Evolutionary conservation across 371 early-diverging fungal genomes (phyloP), one percentile per base, ranked within the genome.

Genomic region (Actinomortierella wolfii): DNA sequence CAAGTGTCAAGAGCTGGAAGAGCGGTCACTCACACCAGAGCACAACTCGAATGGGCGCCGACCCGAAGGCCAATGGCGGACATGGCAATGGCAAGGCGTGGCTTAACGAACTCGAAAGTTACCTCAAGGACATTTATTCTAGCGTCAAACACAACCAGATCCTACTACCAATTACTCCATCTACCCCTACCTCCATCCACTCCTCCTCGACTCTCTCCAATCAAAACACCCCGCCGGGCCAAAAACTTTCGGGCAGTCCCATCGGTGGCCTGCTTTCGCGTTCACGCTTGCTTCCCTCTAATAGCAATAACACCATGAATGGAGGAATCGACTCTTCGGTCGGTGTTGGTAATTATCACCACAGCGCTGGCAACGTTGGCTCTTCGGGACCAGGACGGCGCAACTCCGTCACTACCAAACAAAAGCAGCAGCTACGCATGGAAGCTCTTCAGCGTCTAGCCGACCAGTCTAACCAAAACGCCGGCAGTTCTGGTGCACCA

Each of bases 101-200:
- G 74, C 56, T 61, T 43, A 56, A 60, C 28, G 78, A 76, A 62
- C 62, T 71, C 29, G 68, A 77, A 55, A 43, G 44, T 13, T 45
- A 68, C 24, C 62, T 71, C 23, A 76, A 70, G 85, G 93, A 93
- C 7, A 81, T 94, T 45, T 94, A 95, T 64, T 51, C 78, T 0
- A 84, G 90, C 4, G 90, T 94, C 42, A 90, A 91, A 65, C 78
- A 82, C 57, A 77, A 86, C 57, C 93, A 90, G 51, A 92, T 94
- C 51, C 68, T 89, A 3, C 89, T 92, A 56, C 92, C 89, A 1
- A 26, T 76, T 18, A 48, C 77, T 2, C 18, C 47, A 14, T 14
- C 49, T 9, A 46, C 40, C 6, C 13, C 23, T 13, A 20, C 26
- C 15, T 21, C 8, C 49, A 46, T 20, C 39, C 20, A n/a, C 45